These are phyloP conservation scores for Clavispora asparagi DNA, from an alignment of 805 yeast genomes.

Conservation along the genomic window DNA sequence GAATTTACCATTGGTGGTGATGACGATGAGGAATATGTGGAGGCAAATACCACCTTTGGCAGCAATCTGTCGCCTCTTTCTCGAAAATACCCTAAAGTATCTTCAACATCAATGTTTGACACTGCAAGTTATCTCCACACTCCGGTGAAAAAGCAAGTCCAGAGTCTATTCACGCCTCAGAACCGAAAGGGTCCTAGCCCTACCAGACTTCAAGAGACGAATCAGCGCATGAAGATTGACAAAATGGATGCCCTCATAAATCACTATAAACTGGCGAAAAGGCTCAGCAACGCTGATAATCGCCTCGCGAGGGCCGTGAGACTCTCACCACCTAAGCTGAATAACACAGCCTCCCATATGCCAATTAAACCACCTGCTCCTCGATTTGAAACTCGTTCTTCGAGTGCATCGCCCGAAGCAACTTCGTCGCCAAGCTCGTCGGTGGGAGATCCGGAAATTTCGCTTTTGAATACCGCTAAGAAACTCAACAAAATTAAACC, in stretches of 20 bases:
- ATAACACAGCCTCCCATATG: neutral
- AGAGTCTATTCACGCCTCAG: constrained; percentile 16
- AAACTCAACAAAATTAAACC: constrained; percentile 30
- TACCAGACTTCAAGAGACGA: constrained; percentile 34
- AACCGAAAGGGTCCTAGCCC: constrained; percentile 29
- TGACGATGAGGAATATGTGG: constrained; percentile 9
- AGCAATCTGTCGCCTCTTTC: constrained; percentile 32
- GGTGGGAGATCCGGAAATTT: constrained; percentile 10
- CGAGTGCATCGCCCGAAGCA: neutral
- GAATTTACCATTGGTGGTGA: constrained; percentile 1
- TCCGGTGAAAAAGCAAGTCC: constrained; percentile 27
- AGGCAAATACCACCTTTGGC: constrained; percentile 17
- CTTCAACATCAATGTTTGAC: neutral
- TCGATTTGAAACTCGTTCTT: neutral
- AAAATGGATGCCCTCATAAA: constrained; percentile 29
- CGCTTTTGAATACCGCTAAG: constrained; percentile 24
- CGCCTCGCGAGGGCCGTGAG: neutral
- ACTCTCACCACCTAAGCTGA: constrained; percentile 1
- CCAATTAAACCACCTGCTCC: constrained; percentile 3
- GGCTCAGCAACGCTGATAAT: neutral
- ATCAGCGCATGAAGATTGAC: constrained; percentile 28
- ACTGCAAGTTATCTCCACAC: constrained; percentile 25
- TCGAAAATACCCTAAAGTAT: constrained; percentile 11
- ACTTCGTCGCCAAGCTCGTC: neutral
- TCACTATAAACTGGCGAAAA: constrained; percentile 22